Percentiles rank a stretch among this genome's conserved stretches.
These are phyloP conservation scores for Bothriochloa decipiens DNA, from an alignment of 176 grass and related monocot species.

Conservation along the genomic window DNA sequence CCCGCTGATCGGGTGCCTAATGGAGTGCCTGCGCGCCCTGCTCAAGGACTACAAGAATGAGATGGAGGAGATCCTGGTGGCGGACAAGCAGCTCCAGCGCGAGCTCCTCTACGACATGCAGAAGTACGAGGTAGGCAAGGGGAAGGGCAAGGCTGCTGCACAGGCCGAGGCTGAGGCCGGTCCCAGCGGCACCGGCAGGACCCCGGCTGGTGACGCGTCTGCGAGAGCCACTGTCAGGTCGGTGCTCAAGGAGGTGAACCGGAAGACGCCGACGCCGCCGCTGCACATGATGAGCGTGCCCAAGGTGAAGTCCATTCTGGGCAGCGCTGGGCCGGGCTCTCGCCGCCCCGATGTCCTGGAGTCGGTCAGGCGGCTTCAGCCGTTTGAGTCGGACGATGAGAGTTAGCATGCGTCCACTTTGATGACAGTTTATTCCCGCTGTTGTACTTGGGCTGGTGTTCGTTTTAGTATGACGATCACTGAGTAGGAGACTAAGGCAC, in stretches of 20 bases:
- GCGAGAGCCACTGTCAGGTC: constrained; percentile 56
- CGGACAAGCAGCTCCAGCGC: constrained; percentile 87
- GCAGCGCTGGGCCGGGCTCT: neutral
- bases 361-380: constrained; percentile 60
- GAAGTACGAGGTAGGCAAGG: constrained; percentile 64
- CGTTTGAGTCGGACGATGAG: constrained; percentile 80
- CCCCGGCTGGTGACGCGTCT: constrained; percentile 36
- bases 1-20: constrained; percentile 79
- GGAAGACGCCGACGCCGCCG: constrained; percentile 49
- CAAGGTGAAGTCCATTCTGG: constrained; percentile 64
- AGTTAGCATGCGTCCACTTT: constrained; percentile 27
- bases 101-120: constrained; percentile 96
- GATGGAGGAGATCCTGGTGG: constrained; percentile 92
- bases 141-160: constrained; percentile 43
- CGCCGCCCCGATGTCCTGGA: constrained; percentile 44
- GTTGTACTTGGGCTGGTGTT: neutral
- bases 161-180: neutral
- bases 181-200: constrained; percentile 38
- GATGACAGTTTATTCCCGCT: neutral
- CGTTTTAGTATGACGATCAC: neutral
- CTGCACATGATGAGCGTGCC: constrained; percentile 74
- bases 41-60: constrained; percentile 96
- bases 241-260: constrained; percentile 77
- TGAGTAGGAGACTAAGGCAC: neutral
- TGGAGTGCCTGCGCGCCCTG: constrained; percentile 79